Conservation (phyloP, 192 early-diverging fungal genomes). For the Entomortierella beljakovae region DNA sequence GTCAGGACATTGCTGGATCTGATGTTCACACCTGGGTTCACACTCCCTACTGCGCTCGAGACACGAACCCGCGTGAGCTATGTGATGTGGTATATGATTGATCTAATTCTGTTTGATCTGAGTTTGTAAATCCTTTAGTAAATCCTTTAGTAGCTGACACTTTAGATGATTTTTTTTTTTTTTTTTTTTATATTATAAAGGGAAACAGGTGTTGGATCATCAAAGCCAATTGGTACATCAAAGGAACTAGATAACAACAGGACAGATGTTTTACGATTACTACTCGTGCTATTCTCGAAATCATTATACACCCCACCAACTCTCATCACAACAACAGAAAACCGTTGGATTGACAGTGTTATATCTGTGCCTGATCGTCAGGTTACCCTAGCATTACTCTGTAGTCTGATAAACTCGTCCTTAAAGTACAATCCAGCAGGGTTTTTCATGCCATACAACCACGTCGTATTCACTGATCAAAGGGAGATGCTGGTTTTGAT, state of each 20-base stretch:
- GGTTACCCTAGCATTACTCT: slow-evolving; percentile 79
- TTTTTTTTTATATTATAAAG: slow-evolving; percentile 12
- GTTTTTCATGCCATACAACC: slow-evolving; percentile 92
- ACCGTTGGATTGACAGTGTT: slow-evolving; percentile 69
- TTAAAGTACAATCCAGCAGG: slow-evolving; percentile 86
- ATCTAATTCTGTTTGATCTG: background rate
- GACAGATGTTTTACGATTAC: slow-evolving; percentile 81
- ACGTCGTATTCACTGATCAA: slow-evolving; percentile 78
- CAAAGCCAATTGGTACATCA: slow-evolving; percentile 72
- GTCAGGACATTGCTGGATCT: slow-evolving; percentile 63
- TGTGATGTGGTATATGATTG: slow-evolving; percentile 68
- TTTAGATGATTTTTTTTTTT: too few species aligned
- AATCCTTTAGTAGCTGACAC: background rate
- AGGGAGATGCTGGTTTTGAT: slow-evolving; percentile 80
- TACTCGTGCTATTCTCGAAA: slow-evolving; percentile 82
- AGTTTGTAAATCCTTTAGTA: background rate
- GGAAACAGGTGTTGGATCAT: slow-evolving; percentile 82
- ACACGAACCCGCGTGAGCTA: slow-evolving; percentile 63
- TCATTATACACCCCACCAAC: slow-evolving; percentile 81
- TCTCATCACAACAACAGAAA: slow-evolving; percentile 59
- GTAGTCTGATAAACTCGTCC: slow-evolving; percentile 88
- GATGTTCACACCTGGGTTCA: slow-evolving; percentile 78
- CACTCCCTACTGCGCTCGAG: slow-evolving; percentile 66
- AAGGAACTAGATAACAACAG: slow-evolving; percentile 80
- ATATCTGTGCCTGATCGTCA: slow-evolving; percentile 72